Percentiles rank a stretch among this genome's conserved stretches.
phyloP scores from a whole-genome alignment of 805 yeast species.

The Saccharomycopsis vini region DNA sequence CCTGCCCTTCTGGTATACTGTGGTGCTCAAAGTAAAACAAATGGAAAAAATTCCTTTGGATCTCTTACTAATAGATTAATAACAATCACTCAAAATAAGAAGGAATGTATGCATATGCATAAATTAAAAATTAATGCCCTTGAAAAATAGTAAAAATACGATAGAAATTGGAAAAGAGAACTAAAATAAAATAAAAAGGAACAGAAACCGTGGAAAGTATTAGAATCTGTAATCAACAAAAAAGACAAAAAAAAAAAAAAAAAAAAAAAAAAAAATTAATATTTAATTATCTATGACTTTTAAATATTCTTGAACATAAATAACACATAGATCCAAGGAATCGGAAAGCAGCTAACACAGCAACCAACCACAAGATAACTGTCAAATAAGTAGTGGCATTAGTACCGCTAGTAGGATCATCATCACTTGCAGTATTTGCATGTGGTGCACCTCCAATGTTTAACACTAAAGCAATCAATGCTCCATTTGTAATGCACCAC shows the following conservation, averaged over 20 bases:
- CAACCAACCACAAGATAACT: conserved; percentile 53
- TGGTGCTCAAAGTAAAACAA: no score
- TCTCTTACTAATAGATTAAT: no score
- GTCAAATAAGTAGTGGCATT: conserved; percentile 37
- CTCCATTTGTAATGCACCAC: conserved; percentile 84
- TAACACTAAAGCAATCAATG: conserved; percentile 72
- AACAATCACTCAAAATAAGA: no score
- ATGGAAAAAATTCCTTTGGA: no score
- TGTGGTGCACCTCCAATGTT: conserved; percentile 63
- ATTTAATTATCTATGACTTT: not conserved
- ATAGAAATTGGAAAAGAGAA: no score
- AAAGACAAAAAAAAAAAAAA: not conserved
- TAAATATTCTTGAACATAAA: conserved; percentile 28
- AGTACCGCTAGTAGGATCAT: conserved; percentile 26
- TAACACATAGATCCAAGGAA: conserved; percentile 45
- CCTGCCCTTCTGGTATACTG: no score
- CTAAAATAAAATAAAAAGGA: no score
- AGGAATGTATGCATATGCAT: no score
- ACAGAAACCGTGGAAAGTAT: no score
- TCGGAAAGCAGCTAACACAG: conserved; percentile 49
- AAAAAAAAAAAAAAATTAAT: not conserved
- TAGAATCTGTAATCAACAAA: no score
- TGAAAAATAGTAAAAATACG: no score
- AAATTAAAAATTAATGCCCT: no score
- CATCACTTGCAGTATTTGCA: conserved; percentile 19